These are phyloP conservation scores for Coemansia sp. DNA, from an alignment of 192 early-diverging fungal species.

Conservation along the genomic window DNA sequence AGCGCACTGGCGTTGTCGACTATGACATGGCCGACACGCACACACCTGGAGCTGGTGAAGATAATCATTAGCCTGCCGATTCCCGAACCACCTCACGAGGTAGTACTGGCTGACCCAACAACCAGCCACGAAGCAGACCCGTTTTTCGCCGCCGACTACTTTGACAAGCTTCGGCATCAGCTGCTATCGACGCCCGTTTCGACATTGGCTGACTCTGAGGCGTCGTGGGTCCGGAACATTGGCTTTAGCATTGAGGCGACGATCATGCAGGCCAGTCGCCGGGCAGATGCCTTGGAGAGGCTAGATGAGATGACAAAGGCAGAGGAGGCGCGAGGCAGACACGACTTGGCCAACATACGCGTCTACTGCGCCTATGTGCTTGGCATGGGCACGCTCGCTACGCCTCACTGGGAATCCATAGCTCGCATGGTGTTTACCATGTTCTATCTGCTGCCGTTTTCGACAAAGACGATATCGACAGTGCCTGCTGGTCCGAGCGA, in stretches of 20 bases:
- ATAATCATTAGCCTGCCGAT: conserved; percentile 39
- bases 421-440: conserved; percentile 43
- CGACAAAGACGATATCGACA: conserved; percentile 19
- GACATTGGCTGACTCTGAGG: conserved; percentile 31
- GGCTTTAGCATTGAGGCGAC: conserved; percentile 56
- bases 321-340: conserved; percentile 2
- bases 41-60: conserved; percentile 56
- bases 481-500: background rate
- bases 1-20: conserved; percentile 43
- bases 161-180: conserved; percentile 37
- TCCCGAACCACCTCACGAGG: conserved; percentile 22
- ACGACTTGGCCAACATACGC: conserved; percentile 23
- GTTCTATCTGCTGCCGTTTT: conserved; percentile 48
- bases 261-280: conserved; percentile 41
- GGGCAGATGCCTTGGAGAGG: conserved; percentile 40
- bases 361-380: conserved; percentile 44
- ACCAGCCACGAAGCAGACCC: conserved; percentile 41
- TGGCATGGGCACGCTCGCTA: conserved; percentile 29
- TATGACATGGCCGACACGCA: conserved; percentile 43
- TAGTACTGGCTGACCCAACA: conserved; percentile 24
- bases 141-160: conserved; percentile 47
- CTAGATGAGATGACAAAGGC: conserved; percentile 33
- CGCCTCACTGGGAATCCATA: conserved; percentile 37
- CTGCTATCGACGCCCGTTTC: conserved; percentile 28
- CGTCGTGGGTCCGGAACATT: conserved; percentile 48